Evolutionary conservation across 1,139 yeast genomes (phyloP), one percentile per base, ranked within the genome.

Genomic region (Casaregolazyma suthepensis): DNA sequence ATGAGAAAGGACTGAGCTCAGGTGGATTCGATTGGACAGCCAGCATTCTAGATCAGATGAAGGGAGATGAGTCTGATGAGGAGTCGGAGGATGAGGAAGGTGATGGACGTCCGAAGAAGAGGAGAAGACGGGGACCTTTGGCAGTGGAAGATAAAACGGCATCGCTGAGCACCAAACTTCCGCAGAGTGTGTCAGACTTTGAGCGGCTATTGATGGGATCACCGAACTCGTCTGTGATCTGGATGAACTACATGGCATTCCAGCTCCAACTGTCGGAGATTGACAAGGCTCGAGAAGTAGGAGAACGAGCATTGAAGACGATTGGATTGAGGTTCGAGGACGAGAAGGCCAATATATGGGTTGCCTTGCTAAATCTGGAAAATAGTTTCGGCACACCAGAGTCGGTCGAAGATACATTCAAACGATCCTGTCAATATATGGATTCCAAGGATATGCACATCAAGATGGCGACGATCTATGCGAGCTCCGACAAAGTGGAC

Each of bases 181-280:
- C 99, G 42, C 95, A 91, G 70, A 89, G 97, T 52, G 85, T 83
- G 48, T 74, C 83, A 54, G 99, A 93, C 71, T 93, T 89, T 66
- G 99, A 93, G 71, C 82, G 99, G 64, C 74, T 93, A 60, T 77
- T 93, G 54, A 80, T 93, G 56, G 96, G 97, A 66, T 86, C 87
- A 66, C 98, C 99, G 54, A 87, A 89, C 73, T 88, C 96, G 2
- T 91, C 99, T 1, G 81, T 91, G 51, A 73, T 90, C 60, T 93
- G 99, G 99, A 91, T 93, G 89, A 89, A 91, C 71, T 93, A 87
- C 71, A 93, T 94, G 97, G 93, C 98, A 2, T 93, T 91, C 86
- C 96, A 90, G 72, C 78, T 93, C 61, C 96, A 91, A 70, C 77
- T 93, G 60, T 87, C 96, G 75, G 99, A 93, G 69, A 75, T 90